Conservation (phyloP, 2,329 filamentous ascomycete genomes). For the Penicillium sp. region DNA sequence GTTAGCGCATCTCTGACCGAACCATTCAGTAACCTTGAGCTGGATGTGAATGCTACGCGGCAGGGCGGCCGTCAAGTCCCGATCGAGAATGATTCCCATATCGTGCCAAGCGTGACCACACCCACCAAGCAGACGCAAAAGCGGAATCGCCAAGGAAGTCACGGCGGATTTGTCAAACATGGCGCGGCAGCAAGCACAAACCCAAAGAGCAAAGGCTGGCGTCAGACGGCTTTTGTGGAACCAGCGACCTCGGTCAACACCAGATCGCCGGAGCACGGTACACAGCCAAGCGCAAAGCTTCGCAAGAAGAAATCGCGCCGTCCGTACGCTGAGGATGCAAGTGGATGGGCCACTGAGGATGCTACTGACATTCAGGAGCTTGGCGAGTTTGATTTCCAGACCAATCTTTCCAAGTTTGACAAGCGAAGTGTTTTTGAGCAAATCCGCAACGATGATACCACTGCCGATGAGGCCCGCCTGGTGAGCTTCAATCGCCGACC, state of each 20-base stretch:
- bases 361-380: conserved; percentile 90
- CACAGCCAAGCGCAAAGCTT: conserved; percentile 31
- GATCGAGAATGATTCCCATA: conserved; percentile 15
- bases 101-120: conserved; percentile 16
- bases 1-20: conserved; percentile 40
- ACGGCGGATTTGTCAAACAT: conserved; percentile 37
- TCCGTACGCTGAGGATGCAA: conserved; percentile 52
- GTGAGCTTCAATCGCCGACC: conserved; percentile 76
- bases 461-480: conserved; percentile 84
- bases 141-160: conserved; percentile 43
- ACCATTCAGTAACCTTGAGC: conserved; percentile 40
- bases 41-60: conserved; percentile 25
- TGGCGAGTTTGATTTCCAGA: conserved; percentile 90
- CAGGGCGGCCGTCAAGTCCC: conserved; percentile 7
- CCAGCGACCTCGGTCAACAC: conserved; percentile 36
- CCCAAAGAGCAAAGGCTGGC: conserved; percentile 58
- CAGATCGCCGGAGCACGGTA: conserved; percentile 32
- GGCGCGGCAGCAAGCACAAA: conserved; percentile 29
- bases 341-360: conserved; percentile 93
- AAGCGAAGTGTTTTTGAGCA: conserved; percentile 88
- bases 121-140: conserved; percentile 24
- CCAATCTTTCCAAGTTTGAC: conserved; percentile 87
- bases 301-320: conserved; percentile 43
- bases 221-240: conserved; percentile 61
- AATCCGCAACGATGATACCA: conserved; percentile 79